Evolutionary conservation across 345 rosid species (phyloP).

Genomic region (Populus euphratica): DNA sequence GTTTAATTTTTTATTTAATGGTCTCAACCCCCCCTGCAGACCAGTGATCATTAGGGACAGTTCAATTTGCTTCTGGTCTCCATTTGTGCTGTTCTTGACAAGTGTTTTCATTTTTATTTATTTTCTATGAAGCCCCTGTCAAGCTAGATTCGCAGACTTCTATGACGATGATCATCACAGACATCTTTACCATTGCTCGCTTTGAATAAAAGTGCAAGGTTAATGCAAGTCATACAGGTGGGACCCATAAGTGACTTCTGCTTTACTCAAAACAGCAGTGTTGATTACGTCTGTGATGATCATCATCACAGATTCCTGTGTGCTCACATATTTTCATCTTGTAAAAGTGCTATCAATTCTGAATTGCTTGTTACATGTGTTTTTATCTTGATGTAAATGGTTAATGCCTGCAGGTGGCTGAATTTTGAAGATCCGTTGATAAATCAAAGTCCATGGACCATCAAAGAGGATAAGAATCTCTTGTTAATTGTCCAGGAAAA

Average conservation of each 20-base stretch:
- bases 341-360: slow-evolving; percentile 2
- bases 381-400: slow-evolving; percentile 10
- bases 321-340: slow-evolving; percentile 6
- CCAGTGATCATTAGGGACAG: not conserved
- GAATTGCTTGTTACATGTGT: not conserved
- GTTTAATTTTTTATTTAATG: not conserved
- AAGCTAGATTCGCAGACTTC: slow-evolving; percentile 23
- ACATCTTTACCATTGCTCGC: slow-evolving; percentile 26
- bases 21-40: not conserved
- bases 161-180: slow-evolving; percentile 26
- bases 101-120: slow-evolving; percentile 23
- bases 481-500: slow-evolving; percentile 50
- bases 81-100: slow-evolving; percentile 18
- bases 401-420: slow-evolving; percentile 63
- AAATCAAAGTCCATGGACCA: slow-evolving; percentile 58
- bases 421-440: slow-evolving; percentile 77
- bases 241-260: slow-evolving; percentile 17
- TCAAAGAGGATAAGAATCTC: slow-evolving; percentile 66
- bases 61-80: slow-evolving; percentile 4
- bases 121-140: slow-evolving; percentile 26
- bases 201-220: slow-evolving; percentile 28
- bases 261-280: slow-evolving; percentile 19
- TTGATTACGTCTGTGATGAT: slow-evolving; percentile 23
- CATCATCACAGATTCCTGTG: slow-evolving; percentile 19
- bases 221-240: slow-evolving; percentile 20